Percentiles rank a stretch among this genome's conserved stretches.
These are phyloP conservation scores for Gracilariopsis chorda DNA, from an alignment of 23 red algal genomes.

Conservation along the genomic window DNA sequence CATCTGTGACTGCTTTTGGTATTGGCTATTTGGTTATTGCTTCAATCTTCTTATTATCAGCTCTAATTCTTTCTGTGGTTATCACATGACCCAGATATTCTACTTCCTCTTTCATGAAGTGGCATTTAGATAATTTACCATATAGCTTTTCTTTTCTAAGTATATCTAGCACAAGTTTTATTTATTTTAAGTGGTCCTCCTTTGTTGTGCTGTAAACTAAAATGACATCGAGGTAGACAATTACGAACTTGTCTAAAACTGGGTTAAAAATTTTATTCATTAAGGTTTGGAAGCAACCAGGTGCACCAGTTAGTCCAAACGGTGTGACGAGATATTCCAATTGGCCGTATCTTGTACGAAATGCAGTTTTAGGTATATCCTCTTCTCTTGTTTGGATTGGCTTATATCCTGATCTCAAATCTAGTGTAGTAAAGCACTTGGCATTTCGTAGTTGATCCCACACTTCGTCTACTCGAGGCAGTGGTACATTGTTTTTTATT, in stretches of 20 bases:
- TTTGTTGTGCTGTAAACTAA: not conserved
- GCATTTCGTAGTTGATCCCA: not conserved
- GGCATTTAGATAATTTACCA: too few species aligned
- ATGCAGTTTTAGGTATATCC: not conserved
- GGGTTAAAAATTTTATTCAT: not conserved
- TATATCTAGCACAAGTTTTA: too few species aligned
- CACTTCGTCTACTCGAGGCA: not conserved
- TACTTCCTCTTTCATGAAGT: not conserved
- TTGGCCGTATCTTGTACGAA: not conserved
- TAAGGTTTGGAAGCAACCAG: too few species aligned
- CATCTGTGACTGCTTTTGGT: not conserved
- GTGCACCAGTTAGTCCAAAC: too few species aligned
- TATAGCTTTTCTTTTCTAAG: too few species aligned
- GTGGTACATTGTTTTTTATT: too few species aligned
- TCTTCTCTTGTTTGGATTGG: not conserved
- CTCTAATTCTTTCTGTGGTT: not conserved
- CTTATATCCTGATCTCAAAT: conserved; percentile 9
- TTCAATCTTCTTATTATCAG: not conserved
- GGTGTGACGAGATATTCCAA: too few species aligned
- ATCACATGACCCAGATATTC: not conserved
- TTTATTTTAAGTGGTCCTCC: too few species aligned
- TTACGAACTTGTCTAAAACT: not conserved
- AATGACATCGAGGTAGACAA: not conserved
- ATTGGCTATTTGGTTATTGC: not conserved
- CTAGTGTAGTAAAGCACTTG: not conserved